Evolutionary conservation across 2,329 filamentous ascomycete species (phyloP).

Genomic region (Aureobasidium vineae): DNA sequence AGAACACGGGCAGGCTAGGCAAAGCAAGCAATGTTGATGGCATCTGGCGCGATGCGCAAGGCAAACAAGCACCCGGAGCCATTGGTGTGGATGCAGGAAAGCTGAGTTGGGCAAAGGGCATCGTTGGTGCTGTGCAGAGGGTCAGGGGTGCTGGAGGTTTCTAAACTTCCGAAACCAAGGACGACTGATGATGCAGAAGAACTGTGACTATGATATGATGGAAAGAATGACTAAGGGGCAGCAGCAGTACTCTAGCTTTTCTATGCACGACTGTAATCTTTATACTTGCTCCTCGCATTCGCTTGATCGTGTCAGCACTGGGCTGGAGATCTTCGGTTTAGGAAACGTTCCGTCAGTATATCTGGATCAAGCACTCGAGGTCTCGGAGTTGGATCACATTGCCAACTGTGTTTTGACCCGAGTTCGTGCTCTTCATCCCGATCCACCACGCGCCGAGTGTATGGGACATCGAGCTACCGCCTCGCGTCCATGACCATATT

Average conservation of each 20-base stretch:
- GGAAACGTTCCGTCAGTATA: background rate
- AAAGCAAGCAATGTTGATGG: slow-evolving; percentile 55
- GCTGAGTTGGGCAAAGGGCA: slow-evolving; percentile 59
- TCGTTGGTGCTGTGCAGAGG: slow-evolving; percentile 58
- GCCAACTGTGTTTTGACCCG: background rate
- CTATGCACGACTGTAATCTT: background rate
- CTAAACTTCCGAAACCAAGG: background rate
- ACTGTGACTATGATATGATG: background rate
- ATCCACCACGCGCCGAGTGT: background rate
- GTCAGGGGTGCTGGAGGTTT: slow-evolving; percentile 40
- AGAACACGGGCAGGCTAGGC: slow-evolving; percentile 64
- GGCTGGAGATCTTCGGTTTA: too few species aligned
- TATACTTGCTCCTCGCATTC: background rate
- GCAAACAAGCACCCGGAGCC: slow-evolving; percentile 43
- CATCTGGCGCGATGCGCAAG: slow-evolving; percentile 57
- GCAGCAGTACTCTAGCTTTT: background rate
- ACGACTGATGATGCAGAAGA: background rate
- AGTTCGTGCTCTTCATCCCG: background rate
- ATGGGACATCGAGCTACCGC: background rate
- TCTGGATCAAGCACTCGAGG: background rate
- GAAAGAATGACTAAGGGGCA: background rate
- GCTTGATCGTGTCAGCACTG: background rate
- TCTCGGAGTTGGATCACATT: background rate
- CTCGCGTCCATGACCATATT: background rate
- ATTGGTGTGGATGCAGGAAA: slow-evolving; percentile 51